Evolutionary conservation across 768 basidiomycete genomes (phyloP), one percentile per base, ranked within the genome.

Genomic region (Wakefieldia striispora): DNA sequence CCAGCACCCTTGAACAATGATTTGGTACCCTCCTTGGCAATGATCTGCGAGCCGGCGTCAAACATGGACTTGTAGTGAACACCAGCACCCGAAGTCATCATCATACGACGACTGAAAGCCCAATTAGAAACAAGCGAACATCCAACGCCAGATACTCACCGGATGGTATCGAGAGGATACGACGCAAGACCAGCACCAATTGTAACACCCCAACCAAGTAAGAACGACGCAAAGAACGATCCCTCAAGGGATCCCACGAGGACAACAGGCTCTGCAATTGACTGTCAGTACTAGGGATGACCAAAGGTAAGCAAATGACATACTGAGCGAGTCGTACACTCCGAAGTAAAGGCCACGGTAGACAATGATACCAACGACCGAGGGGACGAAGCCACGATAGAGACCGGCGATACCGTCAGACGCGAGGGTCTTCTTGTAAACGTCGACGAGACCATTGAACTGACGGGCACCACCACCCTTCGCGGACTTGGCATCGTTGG

Each of bases 271-370:
- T 98, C 88, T 91, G 70, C 24, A 60, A 17, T 47, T 4, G 2
- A 6, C 9, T 0, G 21, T 75, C 21, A 73, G 47, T 14, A 8
- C 45, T 14, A 16, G 40, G 67, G 62, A 60, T 66, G 31, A 12
- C 29, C 60, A 63, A 36, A 66, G 43, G 61, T 55, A 58, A 27
- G 16, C 42, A 16, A 16, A 16, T 31, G n/a, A 83, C 89, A 53
- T 67, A 91, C 89, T 93, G 60, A 93, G 82, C 27, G 89, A 93
- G 69, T 93, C 91, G 69, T 94, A 97, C 72, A 92, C 85, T 88
- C 94, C 94, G 68, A 97, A 97, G 80, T 93, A 97, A 69, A 97
- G 91, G 84, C 95, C 95, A 77, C 95, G 94, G 82, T 98, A 98
- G 69, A 98, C 95, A 63, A 99, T 85, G 78, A 99, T 99, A 75